Base-by-base conservation (phyloP, 2,329 filamentous ascomycete species). In the Chaetomium sp. region DNA sequence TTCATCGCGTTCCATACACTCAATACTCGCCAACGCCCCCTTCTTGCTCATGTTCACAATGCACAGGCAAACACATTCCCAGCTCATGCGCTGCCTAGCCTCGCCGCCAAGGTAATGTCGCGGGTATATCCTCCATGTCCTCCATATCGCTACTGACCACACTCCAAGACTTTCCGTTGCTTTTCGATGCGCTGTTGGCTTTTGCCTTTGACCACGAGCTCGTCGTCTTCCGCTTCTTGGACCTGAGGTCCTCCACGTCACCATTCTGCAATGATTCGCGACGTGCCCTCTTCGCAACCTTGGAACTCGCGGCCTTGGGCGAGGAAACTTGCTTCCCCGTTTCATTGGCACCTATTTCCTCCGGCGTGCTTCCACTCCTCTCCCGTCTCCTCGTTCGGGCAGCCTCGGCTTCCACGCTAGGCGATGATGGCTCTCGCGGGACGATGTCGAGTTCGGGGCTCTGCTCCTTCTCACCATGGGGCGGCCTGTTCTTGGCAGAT, bases 51-150 rank as follows among this genome's bases (percentile, higher is more conserved):
- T 9, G 2, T 4, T 8, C 10, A 38, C 12, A 27, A 33, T 16
- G 42, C 21, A 23, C 54, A 27, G 38, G 25, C 38, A 13, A 49
- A 56, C 47, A 3, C 4, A 16, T 42, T 21, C 33, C 25, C 4
- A 3, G 13, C 42, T 53, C 60, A 23, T 33, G 27, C 47, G 23
- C 16, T 23, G 25, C 47, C 54, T 62, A 23, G n/a, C 42, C 57
- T 13, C 55, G 33, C 35, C 21, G 3, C 35, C 21, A 4, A 7
- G 68, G 68, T 42, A 70, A 29, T n/a, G 45, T 66, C 6, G 69
- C 74, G 67, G 78, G 78, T 49, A 80, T 69, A 63, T 80, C 79
- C 60, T 80, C 78, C 79, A 80, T 79, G 51, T 80, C 78, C 38
- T 80, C 78, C 76, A 80, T 79, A 45, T 70, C 67, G 21, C 70